A percentile compares a stretch with the other conserved stretches of the same genome.
phyloP scores from a whole-genome alignment of 768 basidiomycete genomes.

The Leccinum barrowsii region DNA sequence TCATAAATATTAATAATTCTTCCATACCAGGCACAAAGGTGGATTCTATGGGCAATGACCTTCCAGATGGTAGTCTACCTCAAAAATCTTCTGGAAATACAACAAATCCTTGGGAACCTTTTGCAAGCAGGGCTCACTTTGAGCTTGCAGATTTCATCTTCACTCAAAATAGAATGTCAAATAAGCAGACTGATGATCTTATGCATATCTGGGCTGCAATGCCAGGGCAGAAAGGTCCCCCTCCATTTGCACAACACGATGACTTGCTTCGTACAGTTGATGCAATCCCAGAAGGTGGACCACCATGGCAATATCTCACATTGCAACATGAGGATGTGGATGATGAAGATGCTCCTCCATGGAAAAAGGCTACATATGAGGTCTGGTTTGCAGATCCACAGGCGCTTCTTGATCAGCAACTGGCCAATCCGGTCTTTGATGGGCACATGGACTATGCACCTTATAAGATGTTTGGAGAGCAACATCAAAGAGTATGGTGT shows the following conservation, averaged over 20 bases:
- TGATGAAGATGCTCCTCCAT: not conserved
- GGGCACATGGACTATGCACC: not conserved
- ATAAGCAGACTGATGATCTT: not conserved
- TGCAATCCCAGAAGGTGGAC: not conserved
- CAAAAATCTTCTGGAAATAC: not conserved
- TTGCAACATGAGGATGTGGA: not conserved
- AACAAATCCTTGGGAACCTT: not conserved
- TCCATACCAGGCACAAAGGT: not conserved
- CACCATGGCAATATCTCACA: not conserved
- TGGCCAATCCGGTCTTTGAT: not conserved
- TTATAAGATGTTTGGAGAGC: not conserved
- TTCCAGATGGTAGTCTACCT: not conserved
- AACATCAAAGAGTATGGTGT: not conserved
- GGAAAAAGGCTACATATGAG: not conserved
- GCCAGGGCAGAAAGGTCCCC: not conserved
- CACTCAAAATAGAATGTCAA: not conserved
- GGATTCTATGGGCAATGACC: not conserved
- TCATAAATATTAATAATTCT: not conserved
- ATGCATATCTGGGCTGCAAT: not conserved
- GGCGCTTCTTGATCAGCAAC: not conserved
- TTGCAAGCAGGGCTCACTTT: not conserved
- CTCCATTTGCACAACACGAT: not conserved
- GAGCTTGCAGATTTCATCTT: not conserved
- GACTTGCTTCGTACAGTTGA: not conserved
- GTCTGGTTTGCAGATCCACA: not conserved